Evolutionary conservation across 768 basidiomycete genomes (phyloP), one percentile per base, ranked within the genome.

Genomic region (Mycena kentingensis): DNA sequence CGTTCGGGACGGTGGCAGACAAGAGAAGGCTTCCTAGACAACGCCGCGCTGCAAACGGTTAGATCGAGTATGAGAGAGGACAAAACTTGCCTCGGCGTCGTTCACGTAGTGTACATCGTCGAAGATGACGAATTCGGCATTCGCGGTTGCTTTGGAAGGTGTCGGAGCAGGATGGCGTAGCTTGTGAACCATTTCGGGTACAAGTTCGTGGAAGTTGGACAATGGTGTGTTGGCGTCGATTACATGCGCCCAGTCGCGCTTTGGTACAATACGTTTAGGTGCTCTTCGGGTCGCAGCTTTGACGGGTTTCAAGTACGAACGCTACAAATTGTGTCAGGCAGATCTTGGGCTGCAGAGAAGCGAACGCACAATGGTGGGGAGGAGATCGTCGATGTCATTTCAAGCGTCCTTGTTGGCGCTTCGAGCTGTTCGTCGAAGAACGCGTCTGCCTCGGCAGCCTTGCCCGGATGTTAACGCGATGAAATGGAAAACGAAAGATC

Each of bases 91-190:
- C 87, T 99, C 97, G 15, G 93, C 90, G 67, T 99, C 97, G 65
- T 98, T 99, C 48, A 99, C 95, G 69, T 99, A 99, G 71, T 99
- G 97, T 26, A 99, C 97, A 66, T 99, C 97, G 66, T 99, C 97
- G 65, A 99, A 99, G 54, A 99, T 97, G 21, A 99, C 97, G 66
- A 98, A 99, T 67, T 99, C 97, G 44, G 98, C 96, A 68, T 99
- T 97, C 28, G 97, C 83, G 61, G 98, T 99, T 18, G 98, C 98
- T 98, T 70, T 99, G 97, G 74, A 98, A 99, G 0, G 88, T 95
- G 69, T 99, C 97, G 26, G 98, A 38, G 32, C 38, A 28, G 44
- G 31, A 48, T 34, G 22, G 48, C 70, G 60, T 42, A 91, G 94
- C 75, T 93, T 85, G 69, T 91, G 91, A 0, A 96, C 96, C 93